phyloP scores from a whole-genome alignment of 73 alveolate species.

The Tetrahymena malaccensis region DNA sequence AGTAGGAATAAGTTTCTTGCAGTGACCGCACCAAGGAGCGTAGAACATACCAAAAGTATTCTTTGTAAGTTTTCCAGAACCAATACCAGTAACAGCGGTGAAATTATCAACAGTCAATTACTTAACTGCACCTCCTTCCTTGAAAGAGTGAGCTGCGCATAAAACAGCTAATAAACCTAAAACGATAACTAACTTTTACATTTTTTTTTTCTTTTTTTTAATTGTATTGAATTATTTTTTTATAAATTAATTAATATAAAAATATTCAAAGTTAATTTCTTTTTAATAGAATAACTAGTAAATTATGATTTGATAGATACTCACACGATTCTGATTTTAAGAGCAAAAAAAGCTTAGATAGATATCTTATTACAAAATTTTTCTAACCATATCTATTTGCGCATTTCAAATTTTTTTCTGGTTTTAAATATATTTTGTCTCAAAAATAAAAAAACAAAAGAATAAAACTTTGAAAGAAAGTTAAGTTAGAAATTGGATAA shows the following conservation, averaged over 20 bases:
- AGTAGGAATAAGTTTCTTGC: constrained; percentile 20
- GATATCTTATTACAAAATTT: not conserved
- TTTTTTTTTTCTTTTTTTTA: not conserved
- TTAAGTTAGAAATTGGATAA: too few relatives aligned
- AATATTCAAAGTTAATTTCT: not conserved
- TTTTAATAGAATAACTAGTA: not conserved
- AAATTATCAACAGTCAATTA: not conserved
- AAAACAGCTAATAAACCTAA: not conserved
- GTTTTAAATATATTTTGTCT: too few relatives aligned
- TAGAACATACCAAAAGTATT: constrained; percentile 22
- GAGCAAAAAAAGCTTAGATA: too few relatives aligned
- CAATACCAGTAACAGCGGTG: not conserved
- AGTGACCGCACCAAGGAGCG: constrained; percentile 46
- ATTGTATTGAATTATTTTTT: not conserved
- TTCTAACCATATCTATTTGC: not conserved
- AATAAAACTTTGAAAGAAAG: too few relatives aligned
- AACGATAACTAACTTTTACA: not conserved
- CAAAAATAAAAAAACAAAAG: too few relatives aligned
- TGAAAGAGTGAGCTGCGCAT: not conserved
- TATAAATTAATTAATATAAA: not conserved
- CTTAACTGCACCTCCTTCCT: not conserved
- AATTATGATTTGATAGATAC: too few relatives aligned
- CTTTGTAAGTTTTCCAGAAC: not conserved
- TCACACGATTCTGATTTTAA: not conserved
- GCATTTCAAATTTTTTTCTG: too few relatives aligned